These are phyloP conservation scores for Cyberlindnera americana DNA, from an alignment of 805 yeast species.

Conservation along the genomic window DNA sequence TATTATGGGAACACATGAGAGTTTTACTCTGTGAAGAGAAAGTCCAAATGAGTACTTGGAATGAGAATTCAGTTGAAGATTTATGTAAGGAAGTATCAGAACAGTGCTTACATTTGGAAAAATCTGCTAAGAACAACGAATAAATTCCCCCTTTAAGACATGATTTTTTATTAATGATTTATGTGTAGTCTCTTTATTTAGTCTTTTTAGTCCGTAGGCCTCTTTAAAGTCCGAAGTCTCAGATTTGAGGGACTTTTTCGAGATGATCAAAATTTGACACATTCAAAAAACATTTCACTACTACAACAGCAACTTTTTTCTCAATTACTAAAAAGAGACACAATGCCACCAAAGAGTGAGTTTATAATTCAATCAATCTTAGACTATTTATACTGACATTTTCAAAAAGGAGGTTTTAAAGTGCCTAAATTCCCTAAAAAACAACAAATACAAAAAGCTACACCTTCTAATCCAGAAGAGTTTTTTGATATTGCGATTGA, in stretches of 20 bases:
- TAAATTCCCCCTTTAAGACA: too few relatives aligned
- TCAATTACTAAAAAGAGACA: neutral
- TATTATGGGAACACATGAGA: constrained; percentile 51
- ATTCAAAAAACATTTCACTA: too few relatives aligned
- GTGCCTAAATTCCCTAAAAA: constrained; percentile 18
- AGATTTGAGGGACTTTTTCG: too few relatives aligned
- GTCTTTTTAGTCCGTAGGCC: too few relatives aligned
- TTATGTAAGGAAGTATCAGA: constrained; percentile 11
- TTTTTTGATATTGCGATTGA: constrained; percentile 51
- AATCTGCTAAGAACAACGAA: constrained; percentile 2
- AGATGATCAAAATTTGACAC: too few relatives aligned
- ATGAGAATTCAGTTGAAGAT: constrained; percentile 12
- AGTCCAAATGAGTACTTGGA: constrained; percentile 40
- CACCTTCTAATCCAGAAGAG: constrained; percentile 42
- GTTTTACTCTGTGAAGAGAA: constrained; percentile 43
- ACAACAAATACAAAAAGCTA: constrained; percentile 7
- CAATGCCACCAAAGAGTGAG: constrained; percentile 24
- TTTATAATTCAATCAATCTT: too few relatives aligned
- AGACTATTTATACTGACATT: neutral
- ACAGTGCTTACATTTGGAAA: constrained; percentile 6
- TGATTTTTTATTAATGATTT: too few relatives aligned
- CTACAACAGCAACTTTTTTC: too few relatives aligned
- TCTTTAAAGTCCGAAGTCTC: too few relatives aligned
- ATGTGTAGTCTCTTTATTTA: too few relatives aligned
- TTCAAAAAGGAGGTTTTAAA: constrained; percentile 5